Evolutionary conservation across 768 basidiomycete species (phyloP), one percentile per base, ranked within the genome.

Genomic region (Clavulina sp.): DNA sequence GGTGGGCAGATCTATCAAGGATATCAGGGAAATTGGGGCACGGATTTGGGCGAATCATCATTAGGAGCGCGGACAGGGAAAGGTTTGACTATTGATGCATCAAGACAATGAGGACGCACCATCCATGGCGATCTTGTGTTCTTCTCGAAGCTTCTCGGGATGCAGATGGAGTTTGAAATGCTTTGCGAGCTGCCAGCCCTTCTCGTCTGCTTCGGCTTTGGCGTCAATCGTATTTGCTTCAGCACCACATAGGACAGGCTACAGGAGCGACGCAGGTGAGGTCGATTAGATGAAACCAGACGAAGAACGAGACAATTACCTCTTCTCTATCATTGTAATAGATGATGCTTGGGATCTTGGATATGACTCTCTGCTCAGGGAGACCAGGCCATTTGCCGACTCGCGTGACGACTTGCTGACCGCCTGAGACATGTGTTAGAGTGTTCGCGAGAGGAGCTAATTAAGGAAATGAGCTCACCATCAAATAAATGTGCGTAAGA

Each of bases 1-100:
- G 4, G 21, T n/a, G 1, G 63, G 63, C 4, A 65, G 50, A 7
- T 29, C 48, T 46, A 24, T 26, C 9, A 13, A 46, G 43, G 9
- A 24, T 9, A 28, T 16, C 16, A 16, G 43, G 13, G 43, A 16
- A n/a, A 28, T 46, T 24, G 9, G 9, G 43, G 9, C 24, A 46
- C 26, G 43, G 13, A 46, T 46, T 28, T 28, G 9, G 16, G 9
- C 24, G 43, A 46, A 26, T n/a, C n/a, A 16, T 16, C 26, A 28
- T 13, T 46, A 13, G 26, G 13, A 46, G 24, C 26, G 26, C 43
- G 13, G 9, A 26, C 13, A 16, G 43, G 9, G 9, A 26, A 46
- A 16, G 43, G 9, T 13, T 46, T 28, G 26, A 46, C 13, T 46
- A n/a, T n/a, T n/a, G n/a, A n/a, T n/a, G n/a, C n/a, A n/a, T n/a